Conservation (phyloP, 2,329 filamentous ascomycete species). For the Penicillium paneum region DNA sequence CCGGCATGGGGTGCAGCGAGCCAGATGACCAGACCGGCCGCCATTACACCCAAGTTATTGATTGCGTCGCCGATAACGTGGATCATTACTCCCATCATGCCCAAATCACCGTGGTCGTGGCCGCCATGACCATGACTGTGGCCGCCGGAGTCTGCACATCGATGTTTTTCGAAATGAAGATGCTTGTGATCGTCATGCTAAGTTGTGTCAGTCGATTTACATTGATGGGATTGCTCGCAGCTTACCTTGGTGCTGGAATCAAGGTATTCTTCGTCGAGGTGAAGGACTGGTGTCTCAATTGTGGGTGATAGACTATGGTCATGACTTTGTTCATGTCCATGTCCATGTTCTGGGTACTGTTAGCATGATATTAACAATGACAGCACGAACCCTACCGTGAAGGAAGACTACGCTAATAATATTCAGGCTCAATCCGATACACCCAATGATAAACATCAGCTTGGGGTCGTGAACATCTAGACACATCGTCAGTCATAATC, state of each 20-base stretch:
- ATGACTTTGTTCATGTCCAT: slow-evolving; percentile 13
- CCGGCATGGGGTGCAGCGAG: slow-evolving; percentile 51
- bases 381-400: slow-evolving; percentile 50
- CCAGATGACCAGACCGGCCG: slow-evolving; percentile 68
- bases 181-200: slow-evolving; percentile 30
- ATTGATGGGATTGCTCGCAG: background rate
- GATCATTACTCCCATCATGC: slow-evolving; percentile 66
- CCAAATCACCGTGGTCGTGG: slow-evolving; percentile 54
- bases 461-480: slow-evolving; percentile 62
- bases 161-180: slow-evolving; percentile 10
- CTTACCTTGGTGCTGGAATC: slow-evolving; percentile 17
- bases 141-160: slow-evolving; percentile 4
- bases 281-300: slow-evolving; percentile 13
- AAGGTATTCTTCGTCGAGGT: slow-evolving; percentile 3
- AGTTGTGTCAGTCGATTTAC: background rate
- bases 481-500: slow-evolving; percentile 4
- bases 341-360: slow-evolving; percentile 19
- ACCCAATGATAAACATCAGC: slow-evolving; percentile 67
- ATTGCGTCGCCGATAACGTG: slow-evolving; percentile 71
- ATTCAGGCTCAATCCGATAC: slow-evolving; percentile 64
- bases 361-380: background rate
- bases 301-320: background rate
- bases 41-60: slow-evolving; percentile 74
- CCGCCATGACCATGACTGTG: slow-evolving; percentile 23
- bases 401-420: slow-evolving; percentile 64